A percentile compares a stretch with the other conserved stretches of the same genome.
Evolutionary conservation across 371 early-diverging fungal genomes (phyloP).

Genomic region (Cladochytrium tenue): DNA sequence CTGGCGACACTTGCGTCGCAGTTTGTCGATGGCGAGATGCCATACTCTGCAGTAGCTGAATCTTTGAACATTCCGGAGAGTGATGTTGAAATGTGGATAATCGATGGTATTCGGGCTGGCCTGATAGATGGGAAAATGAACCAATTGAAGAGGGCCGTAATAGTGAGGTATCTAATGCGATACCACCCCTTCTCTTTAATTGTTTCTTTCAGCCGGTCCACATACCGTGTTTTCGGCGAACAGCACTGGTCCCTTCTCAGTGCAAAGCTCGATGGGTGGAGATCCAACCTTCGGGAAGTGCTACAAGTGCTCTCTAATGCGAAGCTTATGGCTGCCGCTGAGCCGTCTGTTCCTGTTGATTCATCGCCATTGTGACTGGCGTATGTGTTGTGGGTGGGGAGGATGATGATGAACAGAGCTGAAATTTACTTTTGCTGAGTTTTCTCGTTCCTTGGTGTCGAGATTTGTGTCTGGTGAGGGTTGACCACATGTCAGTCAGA

Average conservation of each 20-base stretch:
- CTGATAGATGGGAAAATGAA: conserved; percentile 93
- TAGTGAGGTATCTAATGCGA: conserved; percentile 45
- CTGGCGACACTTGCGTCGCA: conserved; percentile 79
- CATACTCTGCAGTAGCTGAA: conserved; percentile 73
- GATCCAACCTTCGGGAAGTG: conserved; percentile 73
- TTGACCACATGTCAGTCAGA: conserved; percentile 66
- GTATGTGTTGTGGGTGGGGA: too few relatives aligned
- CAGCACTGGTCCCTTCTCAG: conserved; percentile 80
- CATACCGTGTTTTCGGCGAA: conserved; percentile 79
- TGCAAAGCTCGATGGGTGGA: conserved; percentile 75
- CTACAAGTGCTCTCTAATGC: conserved; percentile 82
- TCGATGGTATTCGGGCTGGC: conserved; percentile 88
- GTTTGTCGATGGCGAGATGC: conserved; percentile 67
- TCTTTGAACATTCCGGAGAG: conserved; percentile 72
- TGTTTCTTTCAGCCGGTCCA: conserved; percentile 74
- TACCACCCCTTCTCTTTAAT: too few relatives aligned
- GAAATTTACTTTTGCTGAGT: too few relatives aligned
- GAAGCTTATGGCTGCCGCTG: conserved; percentile 60
- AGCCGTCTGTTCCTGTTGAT: conserved; percentile 8
- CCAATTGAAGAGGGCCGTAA: conserved; percentile 79
- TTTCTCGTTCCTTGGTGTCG: conserved; percentile 90
- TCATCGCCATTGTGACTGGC: too few relatives aligned
- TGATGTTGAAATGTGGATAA: conserved; percentile 92
- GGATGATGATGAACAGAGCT: too few relatives aligned
- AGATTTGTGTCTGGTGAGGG: conserved; percentile 76